These are phyloP conservation scores for Plasmodium falciparum DNA, from an alignment of 169 alveolate species.

Conservation along the genomic window DNA sequence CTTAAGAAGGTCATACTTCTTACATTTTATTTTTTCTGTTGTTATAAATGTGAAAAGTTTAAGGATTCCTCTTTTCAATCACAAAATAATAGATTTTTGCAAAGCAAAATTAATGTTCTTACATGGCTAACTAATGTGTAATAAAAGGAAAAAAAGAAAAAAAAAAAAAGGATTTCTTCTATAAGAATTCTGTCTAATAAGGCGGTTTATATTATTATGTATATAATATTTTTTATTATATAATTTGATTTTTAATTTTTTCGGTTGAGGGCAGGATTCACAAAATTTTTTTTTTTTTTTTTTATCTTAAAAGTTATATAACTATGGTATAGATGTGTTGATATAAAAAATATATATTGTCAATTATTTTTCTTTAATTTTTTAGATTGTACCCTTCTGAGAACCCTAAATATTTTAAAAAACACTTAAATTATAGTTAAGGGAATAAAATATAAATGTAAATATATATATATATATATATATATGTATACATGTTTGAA, in stretches of 20 bases:
- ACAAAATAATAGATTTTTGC: constrained; percentile 37
- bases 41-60: constrained; percentile 17
- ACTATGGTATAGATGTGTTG: too few relatives aligned
- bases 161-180: too few relatives aligned
- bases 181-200: too few relatives aligned
- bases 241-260: too few relatives aligned
- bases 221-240: too few relatives aligned
- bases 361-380: background rate
- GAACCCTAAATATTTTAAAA: constrained; percentile 65
- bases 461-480: background rate
- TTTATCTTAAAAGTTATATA: too few relatives aligned
- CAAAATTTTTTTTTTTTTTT: too few relatives aligned
- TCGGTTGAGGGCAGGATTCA: too few relatives aligned
- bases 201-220: too few relatives aligned
- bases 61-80: background rate
- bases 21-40: constrained; percentile 11
- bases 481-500: constrained; percentile 2
- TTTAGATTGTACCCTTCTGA: constrained; percentile 64
- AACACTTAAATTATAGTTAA: constrained; percentile 60
- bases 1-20: constrained; percentile 6
- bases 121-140: constrained; percentile 77
- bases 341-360: too few relatives aligned
- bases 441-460: background rate
- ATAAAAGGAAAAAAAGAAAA: constrained; percentile 9
- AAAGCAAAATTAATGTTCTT: constrained; percentile 73